A percentile compares a stretch with the other conserved stretches of the same genome.
Evolutionary conservation across 2,329 filamentous ascomycete species (phyloP).

Genomic region (Aureobasidium sp.): DNA sequence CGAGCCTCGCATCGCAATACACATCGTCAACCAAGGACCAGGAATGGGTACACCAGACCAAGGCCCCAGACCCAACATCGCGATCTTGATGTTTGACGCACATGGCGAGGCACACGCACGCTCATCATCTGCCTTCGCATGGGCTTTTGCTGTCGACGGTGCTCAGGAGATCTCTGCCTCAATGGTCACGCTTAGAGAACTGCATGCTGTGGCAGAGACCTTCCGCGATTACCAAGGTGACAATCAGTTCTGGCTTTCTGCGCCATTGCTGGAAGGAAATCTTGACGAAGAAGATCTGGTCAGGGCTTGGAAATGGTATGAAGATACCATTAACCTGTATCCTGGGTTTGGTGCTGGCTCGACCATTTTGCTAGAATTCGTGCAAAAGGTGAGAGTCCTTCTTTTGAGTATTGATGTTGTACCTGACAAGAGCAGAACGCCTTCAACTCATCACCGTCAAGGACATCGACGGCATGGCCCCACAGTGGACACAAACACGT

Average conservation of each 20-base stretch:
- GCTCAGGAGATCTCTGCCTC: slow-evolving; percentile 28
- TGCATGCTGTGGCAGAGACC: slow-evolving; percentile 30
- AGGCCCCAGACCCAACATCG: slow-evolving; percentile 28
- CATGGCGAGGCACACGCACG: slow-evolving; percentile 36
- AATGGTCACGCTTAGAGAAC: slow-evolving; percentile 28
- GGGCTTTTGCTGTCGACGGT: slow-evolving; percentile 32
- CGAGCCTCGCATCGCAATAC: slow-evolving; percentile 36
- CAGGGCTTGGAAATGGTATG: slow-evolving; percentile 34
- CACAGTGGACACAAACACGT: slow-evolving; percentile 30
- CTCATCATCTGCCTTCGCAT: slow-evolving; percentile 33
- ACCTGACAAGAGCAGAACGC: slow-evolving; percentile 2
- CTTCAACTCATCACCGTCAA: slow-evolving; percentile 21
- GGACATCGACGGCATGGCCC: slow-evolving; percentile 31
- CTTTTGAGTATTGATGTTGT: background rate
- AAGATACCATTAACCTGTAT: slow-evolving; percentile 26
- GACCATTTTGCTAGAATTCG: slow-evolving; percentile 33
- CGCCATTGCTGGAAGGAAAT: slow-evolving; percentile 27
- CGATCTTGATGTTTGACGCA: slow-evolving; percentile 35
- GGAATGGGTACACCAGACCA: slow-evolving; percentile 28
- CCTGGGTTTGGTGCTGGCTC: slow-evolving; percentile 28
- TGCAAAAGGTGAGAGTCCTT: slow-evolving; percentile 28
- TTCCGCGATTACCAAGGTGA: slow-evolving; percentile 28
- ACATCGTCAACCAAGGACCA: slow-evolving; percentile 32
- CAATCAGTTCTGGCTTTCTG: slow-evolving; percentile 30
- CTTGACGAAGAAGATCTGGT: slow-evolving; percentile 31